Evolutionary conservation across 129 eudicot genomes (phyloP).

Genomic region (Centella asiatica): DNA sequence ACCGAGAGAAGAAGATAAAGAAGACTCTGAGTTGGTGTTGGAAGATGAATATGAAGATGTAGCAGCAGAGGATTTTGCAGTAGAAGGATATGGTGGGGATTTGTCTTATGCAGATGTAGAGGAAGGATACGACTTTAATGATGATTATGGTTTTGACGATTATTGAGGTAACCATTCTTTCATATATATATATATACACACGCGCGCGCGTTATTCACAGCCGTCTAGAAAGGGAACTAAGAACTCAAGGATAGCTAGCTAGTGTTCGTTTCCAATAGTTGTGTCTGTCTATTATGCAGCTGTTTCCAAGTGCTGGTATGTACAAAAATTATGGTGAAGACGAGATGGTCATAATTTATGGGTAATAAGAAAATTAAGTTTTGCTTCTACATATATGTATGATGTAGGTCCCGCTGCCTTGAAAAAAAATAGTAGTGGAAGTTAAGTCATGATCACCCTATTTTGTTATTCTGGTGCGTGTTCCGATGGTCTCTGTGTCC

Average conservation of each 20-base stretch:
- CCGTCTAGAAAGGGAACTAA: background rate
- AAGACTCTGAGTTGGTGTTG: background rate
- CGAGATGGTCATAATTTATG: no score
- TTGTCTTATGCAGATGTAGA: no score
- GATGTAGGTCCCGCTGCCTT: no score
- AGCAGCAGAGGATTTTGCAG: background rate
- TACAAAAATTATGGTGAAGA: no score
- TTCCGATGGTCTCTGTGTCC: no score
- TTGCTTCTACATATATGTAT: no score
- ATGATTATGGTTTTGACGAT: constrained; percentile 11
- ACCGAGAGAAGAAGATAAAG: background rate
- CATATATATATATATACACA: background rate
- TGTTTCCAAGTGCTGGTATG: no score
- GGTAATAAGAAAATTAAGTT: no score
- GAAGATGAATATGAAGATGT: constrained; percentile 8
- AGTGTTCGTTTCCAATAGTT: no score
- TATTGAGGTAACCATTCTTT: background rate
- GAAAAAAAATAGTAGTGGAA: no score
- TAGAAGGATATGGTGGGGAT: background rate
- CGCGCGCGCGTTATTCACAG: background rate
- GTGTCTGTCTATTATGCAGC: background rate
- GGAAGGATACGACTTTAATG: constrained; percentile 2
- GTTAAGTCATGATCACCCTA: no score
- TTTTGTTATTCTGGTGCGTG: no score
- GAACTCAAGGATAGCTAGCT: background rate